A percentile compares a stretch with the other conserved stretches of the same genome.
Conservation (phyloP, 441 rosid species). For the Gossypium davidsonii region DNA sequence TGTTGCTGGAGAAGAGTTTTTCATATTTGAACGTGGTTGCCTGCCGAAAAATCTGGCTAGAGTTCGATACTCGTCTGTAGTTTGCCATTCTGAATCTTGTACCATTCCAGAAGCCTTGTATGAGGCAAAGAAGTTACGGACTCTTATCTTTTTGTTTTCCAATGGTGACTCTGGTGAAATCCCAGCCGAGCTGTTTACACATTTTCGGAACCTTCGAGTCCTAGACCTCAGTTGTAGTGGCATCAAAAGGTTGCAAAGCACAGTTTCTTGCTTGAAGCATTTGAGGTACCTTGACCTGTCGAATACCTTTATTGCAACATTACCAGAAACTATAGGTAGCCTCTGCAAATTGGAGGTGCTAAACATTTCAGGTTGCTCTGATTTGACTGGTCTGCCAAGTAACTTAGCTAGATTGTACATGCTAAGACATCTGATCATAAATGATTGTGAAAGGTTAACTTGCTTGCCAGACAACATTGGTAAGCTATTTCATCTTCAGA, state of each 20-base stretch:
- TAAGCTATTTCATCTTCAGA: not conserved
- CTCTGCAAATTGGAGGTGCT: slow-evolving; percentile 15
- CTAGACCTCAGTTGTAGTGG: slow-evolving; percentile 15
- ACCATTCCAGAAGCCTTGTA: slow-evolving; percentile 12
- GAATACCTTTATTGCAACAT: not conserved
- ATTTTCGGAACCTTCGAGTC: slow-evolving; percentile 13
- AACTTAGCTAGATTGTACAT: not conserved
- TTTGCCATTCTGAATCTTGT: slow-evolving; percentile 2
- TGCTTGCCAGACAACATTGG: not conserved
- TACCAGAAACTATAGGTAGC: slow-evolving; percentile 10
- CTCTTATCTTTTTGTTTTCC: slow-evolving; percentile 9
- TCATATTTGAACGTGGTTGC: not conserved
- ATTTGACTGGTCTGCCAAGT: slow-evolving; percentile 10
- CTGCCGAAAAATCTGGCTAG: not conserved
- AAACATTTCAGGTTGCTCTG: slow-evolving; percentile 6
- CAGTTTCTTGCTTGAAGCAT: slow-evolving; percentile 13
- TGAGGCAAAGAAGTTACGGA: slow-evolving; percentile 19
- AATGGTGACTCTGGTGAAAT: not conserved
- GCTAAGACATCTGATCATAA: slow-evolving; percentile 14
- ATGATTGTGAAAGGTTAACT: slow-evolving; percentile 8
- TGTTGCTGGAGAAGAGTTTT: not conserved
- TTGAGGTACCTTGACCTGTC: slow-evolving; percentile 20
- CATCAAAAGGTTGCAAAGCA: not conserved
- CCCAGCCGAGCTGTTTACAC: slow-evolving; percentile 7
- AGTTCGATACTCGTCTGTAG: slow-evolving; percentile 2